Base-by-base conservation (phyloP, 805 yeast species). In the Clavispora carvajalis region DNA sequence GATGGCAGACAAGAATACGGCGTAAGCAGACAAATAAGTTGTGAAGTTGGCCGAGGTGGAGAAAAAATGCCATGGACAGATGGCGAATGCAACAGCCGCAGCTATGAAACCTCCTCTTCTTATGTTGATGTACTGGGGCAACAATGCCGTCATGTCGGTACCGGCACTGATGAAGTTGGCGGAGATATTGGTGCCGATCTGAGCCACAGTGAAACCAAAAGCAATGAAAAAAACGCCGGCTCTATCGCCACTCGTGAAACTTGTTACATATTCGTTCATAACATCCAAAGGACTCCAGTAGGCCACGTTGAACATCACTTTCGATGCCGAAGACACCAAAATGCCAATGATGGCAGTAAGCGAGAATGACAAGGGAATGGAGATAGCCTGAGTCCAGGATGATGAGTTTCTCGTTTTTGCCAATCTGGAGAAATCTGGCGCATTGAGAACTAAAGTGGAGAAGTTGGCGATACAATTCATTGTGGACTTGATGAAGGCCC, bases 91-190 rank as follows among this genome's bases (percentile, higher is more conserved):
- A n/a, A 37, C 21, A 3, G 31, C 34, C 7, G 39, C 39, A 8
- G 30, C 31, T 11, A 37, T 37, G 28, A 37, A 29, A 6, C 24
- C 28, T 4, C 39, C 39, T 22, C 39, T 23, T 15, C 37, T 15
- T 30, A 34, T 34, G 26, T 33, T 33, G 36, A 33, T 33, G 26
- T 33, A 33, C 36, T 13, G 24, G 7, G 36, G 36, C 36, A 30
- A 31, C 33, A 40, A 36, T 2, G 39, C 30, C 3, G 43, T 37
- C 24, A 40, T 36, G 12, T 36, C 39, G 13, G 31, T 36, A 12
- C 31, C 33, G 8, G 37, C 34, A 16, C 33, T 29, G 17, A 36
- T 30, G 16, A 15, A 29, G 34, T 26, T 31, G 16, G 39, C 36
- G 3, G 43, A 36, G 34, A 36, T 36, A 15, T 28, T 37, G 2